These are phyloP conservation scores for Quercus tomentella DNA, from an alignment of 331 rosid species.

Conservation along the genomic window DNA sequence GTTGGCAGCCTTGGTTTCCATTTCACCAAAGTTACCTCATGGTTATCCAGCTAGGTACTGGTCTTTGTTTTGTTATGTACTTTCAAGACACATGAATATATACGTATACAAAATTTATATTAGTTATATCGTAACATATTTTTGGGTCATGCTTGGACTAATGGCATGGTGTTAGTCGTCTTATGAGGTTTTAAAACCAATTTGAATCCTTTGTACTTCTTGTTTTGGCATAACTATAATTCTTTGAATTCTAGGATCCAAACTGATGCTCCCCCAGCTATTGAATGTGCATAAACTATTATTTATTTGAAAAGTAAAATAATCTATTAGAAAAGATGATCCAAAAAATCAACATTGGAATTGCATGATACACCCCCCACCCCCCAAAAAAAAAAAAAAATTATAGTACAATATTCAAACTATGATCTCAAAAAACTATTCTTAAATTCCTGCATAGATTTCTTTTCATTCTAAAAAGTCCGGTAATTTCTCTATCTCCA, in stretches of 20 bases:
- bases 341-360: too few relatives aligned
- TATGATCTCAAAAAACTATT: too few relatives aligned
- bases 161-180: neutral
- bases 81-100: neutral
- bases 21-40: constrained; percentile 88
- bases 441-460: too few relatives aligned
- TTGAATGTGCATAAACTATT: neutral
- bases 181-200: neutral
- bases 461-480: too few relatives aligned
- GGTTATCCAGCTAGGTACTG: constrained; percentile 93
- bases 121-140: neutral
- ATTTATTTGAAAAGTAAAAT: too few relatives aligned
- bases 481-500: too few relatives aligned
- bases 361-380: too few relatives aligned
- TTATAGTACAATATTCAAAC: too few relatives aligned
- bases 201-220: too few relatives aligned
- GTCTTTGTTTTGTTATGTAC: neutral
- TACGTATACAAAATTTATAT: neutral
- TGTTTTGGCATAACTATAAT: neutral
- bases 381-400: too few relatives aligned
- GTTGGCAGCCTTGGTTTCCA: constrained; percentile 85
- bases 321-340: too few relatives aligned
- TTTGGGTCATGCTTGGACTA: neutral
- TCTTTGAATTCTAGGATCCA: neutral
- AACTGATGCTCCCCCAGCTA: neutral